phyloP scores from a whole-genome alignment of 2,329 filamentous ascomycete genomes.

The Fusarium pseudocircinatum region DNA sequence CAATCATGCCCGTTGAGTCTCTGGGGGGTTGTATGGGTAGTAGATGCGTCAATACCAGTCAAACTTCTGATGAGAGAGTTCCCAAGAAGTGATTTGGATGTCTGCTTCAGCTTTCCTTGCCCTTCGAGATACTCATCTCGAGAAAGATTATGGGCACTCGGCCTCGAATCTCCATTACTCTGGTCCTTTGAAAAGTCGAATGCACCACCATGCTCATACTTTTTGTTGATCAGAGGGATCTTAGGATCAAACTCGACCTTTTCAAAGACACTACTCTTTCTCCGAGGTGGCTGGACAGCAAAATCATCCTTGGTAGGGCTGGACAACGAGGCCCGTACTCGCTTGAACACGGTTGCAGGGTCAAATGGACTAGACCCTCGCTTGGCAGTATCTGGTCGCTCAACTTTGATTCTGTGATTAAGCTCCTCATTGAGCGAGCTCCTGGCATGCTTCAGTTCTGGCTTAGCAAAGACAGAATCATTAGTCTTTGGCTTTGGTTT shows the following conservation, averaged over 20 bases:
- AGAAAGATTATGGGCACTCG: slow-evolving; percentile 50
- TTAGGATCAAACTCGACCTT: slow-evolving; percentile 64
- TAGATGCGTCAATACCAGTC: slow-evolving; percentile 39
- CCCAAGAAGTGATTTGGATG: slow-evolving; percentile 42
- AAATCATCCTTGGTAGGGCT: slow-evolving; percentile 33
- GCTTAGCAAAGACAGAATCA: slow-evolving; percentile 64
- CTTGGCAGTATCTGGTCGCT: slow-evolving; percentile 52
- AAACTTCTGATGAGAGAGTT: slow-evolving; percentile 43
- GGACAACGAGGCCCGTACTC: slow-evolving; percentile 60
- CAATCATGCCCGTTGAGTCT: slow-evolving; percentile 52
- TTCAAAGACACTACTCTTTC: slow-evolving; percentile 61
- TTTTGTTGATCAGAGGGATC: slow-evolving; percentile 64
- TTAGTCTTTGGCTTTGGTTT: slow-evolving; percentile 38
- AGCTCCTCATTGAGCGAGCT: slow-evolving; percentile 60
- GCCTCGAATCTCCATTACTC: slow-evolving; percentile 43
- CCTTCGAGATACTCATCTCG: slow-evolving; percentile 60
- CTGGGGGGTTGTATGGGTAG: slow-evolving; percentile 48
- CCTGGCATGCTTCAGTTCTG: slow-evolving; percentile 66
- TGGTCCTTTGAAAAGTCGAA: slow-evolving; percentile 57
- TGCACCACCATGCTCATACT: slow-evolving; percentile 66
- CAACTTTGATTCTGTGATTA: slow-evolving; percentile 45
- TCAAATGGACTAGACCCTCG: slow-evolving; percentile 67
- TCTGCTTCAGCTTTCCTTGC: slow-evolving; percentile 55
- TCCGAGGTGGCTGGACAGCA: slow-evolving; percentile 38
- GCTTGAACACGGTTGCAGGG: slow-evolving; percentile 67